phyloP scores from a whole-genome alignment of 768 basidiomycete species.

The Candolleomyces eurysporus region DNA sequence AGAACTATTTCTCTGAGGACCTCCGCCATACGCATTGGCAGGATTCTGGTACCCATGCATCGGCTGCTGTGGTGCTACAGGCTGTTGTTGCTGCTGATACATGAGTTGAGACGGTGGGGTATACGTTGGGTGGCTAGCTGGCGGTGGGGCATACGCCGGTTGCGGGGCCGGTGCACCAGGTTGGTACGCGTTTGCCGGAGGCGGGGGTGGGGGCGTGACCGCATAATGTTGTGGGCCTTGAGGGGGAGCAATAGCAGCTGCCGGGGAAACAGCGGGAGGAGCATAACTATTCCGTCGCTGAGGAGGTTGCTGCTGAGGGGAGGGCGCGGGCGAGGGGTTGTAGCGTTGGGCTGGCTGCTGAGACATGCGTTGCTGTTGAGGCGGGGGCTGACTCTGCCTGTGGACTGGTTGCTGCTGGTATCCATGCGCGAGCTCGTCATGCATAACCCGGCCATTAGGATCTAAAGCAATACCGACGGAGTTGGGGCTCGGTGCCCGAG shows the following conservation, averaged over 20 bases:
- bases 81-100: slow-evolving; percentile 14
- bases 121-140: slow-evolving; percentile 28
- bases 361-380: slow-evolving; percentile 26
- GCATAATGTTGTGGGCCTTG: slow-evolving; percentile 27
- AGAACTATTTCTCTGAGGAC: not conserved
- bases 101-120: slow-evolving; percentile 10
- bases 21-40: not conserved
- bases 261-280: slow-evolving; percentile 16
- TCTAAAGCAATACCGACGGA: slow-evolving; percentile 83
- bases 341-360: slow-evolving; percentile 28
- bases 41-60: not conserved
- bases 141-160: slow-evolving; percentile 30
- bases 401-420: slow-evolving; percentile 44
- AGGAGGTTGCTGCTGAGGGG: slow-evolving; percentile 28
- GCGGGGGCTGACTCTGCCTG: slow-evolving; percentile 25
- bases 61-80: not conserved
- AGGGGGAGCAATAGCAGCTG: slow-evolving; percentile 32
- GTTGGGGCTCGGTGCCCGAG: slow-evolving; percentile 71
- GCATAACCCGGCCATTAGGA: slow-evolving; percentile 73
- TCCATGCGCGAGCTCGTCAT: slow-evolving; percentile 73
- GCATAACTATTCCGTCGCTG: slow-evolving; percentile 37
- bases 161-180: slow-evolving; percentile 29
- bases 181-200: slow-evolving; percentile 30
- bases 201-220: slow-evolving; percentile 36
- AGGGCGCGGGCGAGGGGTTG: slow-evolving; percentile 28